Conservation (phyloP, 140 eudicot species). For the Artemisia princeps region DNA sequence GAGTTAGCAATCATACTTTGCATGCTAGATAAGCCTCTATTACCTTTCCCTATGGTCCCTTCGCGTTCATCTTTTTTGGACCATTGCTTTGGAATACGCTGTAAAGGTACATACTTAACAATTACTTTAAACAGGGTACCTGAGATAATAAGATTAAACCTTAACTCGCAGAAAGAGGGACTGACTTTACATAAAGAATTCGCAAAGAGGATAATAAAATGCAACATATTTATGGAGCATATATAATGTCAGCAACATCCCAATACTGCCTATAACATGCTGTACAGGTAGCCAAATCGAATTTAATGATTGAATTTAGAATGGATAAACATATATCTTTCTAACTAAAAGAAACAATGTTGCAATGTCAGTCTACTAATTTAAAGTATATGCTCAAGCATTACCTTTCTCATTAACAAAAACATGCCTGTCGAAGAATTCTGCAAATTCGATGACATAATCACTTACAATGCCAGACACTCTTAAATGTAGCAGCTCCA, state of each 20-base stretch:
- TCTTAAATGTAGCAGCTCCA: too few species aligned
- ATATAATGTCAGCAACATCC: not conserved
- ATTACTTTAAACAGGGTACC: constrained; percentile 76
- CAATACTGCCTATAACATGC: not conserved
- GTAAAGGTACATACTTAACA: constrained; percentile 96
- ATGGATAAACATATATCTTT: too few species aligned
- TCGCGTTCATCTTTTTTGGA: constrained; percentile 89
- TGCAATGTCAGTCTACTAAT: not conserved
- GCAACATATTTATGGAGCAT: not conserved
- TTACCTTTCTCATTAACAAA: constrained; percentile 96
- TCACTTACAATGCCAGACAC: too few species aligned
- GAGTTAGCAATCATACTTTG: not conserved
- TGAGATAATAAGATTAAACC: constrained; percentile 19
- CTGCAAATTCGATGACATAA: constrained; percentile 85
- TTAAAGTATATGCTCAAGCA: constrained; percentile 18
- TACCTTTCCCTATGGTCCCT: constrained; percentile 82
- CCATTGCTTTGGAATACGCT: constrained; percentile 80
- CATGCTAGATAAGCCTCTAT: not conserved
- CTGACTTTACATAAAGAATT: not conserved
- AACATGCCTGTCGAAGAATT: constrained; percentile 77
- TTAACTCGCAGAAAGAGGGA: constrained; percentile 1
- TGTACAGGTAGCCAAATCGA: not conserved
- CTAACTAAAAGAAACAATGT: not conserved
- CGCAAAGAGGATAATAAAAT: not conserved
- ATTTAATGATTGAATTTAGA: not conserved